Evolutionary conservation across 805 yeast genomes (phyloP).

Genomic region (Kazachstania kunashirensis): DNA sequence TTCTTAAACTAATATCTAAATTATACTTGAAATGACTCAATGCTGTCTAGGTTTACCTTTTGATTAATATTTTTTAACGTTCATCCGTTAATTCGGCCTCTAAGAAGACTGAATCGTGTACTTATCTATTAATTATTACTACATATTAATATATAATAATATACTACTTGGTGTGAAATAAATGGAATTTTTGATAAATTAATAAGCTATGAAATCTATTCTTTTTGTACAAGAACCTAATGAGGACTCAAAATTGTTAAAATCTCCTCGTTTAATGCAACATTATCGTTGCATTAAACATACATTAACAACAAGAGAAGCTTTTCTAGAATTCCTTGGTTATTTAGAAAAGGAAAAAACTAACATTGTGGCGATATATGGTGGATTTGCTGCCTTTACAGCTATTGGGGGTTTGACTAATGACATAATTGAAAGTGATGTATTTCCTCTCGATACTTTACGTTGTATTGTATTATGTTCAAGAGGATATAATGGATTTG

Average conservation of each 20-base stretch:
- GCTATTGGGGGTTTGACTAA: conserved; percentile 41
- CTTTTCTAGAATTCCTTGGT: conserved; percentile 10
- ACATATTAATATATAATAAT: too few species aligned
- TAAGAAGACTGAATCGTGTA: too few species aligned
- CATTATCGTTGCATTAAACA: conserved; percentile 11
- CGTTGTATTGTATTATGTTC: conserved; percentile 45
- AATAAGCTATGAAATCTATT: not conserved
- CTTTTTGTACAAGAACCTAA: not conserved
- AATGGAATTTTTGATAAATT: too few species aligned
- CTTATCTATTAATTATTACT: too few species aligned
- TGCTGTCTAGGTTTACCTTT: too few species aligned
- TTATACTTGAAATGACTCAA: too few species aligned
- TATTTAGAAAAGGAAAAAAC: conserved; percentile 5
- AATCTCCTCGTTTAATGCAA: not conserved
- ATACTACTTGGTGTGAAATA: too few species aligned
- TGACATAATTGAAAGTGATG: conserved; percentile 31
- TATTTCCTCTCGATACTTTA: conserved; percentile 35
- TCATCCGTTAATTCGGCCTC: too few species aligned
- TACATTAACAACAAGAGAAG: conserved; percentile 10
- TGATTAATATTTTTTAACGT: too few species aligned
- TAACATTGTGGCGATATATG: conserved; percentile 41
- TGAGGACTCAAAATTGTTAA: not conserved
- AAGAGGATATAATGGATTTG: conserved; percentile 48
- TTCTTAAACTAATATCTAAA: too few species aligned
- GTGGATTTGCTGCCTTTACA: conserved; percentile 49